These are phyloP conservation scores for Chrysanthemum seticuspe DNA, from an alignment of 129 eudicot species.

Conservation along the genomic window DNA sequence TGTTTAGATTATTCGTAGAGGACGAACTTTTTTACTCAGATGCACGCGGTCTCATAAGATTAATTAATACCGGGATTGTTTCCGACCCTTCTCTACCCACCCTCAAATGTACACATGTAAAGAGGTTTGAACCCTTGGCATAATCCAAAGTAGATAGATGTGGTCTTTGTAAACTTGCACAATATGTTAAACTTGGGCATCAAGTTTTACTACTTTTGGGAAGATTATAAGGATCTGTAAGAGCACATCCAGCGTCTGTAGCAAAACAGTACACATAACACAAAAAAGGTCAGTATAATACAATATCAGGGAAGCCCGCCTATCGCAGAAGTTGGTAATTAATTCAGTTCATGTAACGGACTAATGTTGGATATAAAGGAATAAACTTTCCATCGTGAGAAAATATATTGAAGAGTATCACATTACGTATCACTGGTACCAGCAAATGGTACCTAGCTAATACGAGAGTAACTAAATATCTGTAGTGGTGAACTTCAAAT, in stretches of 20 bases:
- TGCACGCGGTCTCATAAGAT: no score
- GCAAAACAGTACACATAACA: conserved; percentile 10
- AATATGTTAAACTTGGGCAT: no score
- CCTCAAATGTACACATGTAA: no score
- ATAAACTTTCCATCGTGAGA: not conserved
- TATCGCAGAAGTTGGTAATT: not conserved
- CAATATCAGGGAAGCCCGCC: not conserved
- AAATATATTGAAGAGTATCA: not conserved
- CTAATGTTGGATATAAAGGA: not conserved
- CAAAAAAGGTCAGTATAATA: no score
- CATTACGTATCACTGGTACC: not conserved
- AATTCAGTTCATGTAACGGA: conserved; percentile 5
- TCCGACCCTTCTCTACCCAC: no score
- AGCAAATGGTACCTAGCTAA: not conserved
- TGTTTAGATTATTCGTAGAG: no score
- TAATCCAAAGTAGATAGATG: no score
- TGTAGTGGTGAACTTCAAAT: not conserved
- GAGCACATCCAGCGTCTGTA: conserved; percentile 86
- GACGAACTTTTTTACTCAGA: no score
- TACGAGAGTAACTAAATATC: not conserved
- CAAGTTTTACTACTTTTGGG: conserved; percentile 50
- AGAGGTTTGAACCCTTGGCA: no score
- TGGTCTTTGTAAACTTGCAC: no score
- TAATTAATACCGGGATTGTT: no score
- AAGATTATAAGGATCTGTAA: conserved; percentile 76